Conservation (phyloP, 371 early-diverging fungal genomes). For the Nosema muscidifuracis region DNA sequence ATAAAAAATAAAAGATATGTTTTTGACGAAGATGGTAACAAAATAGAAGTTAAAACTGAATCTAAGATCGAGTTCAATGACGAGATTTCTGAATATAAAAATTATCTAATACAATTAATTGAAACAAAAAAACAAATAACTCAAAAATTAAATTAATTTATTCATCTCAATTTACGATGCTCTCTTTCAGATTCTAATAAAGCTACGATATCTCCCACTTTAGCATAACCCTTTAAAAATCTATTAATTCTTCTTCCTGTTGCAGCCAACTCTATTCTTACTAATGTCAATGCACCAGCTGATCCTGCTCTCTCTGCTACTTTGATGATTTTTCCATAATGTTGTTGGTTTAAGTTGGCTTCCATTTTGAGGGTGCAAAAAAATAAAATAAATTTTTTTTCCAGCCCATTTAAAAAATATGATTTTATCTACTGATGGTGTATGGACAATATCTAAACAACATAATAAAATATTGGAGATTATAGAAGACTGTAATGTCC, state of each 20-base stretch:
- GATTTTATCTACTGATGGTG: constrained; percentile 53
- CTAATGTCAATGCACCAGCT: constrained; percentile 54
- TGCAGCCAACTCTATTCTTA: constrained; percentile 47
- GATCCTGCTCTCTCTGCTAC: constrained; percentile 55
- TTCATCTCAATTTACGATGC: constrained; percentile 58
- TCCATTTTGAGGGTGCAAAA: constrained; percentile 32
- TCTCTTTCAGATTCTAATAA: constrained; percentile 63
- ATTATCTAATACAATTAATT: constrained; percentile 16
- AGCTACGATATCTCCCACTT: constrained; percentile 58
- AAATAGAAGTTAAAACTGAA: background rate
- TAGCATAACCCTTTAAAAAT: constrained; percentile 58
- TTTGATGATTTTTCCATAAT: constrained; percentile 54
- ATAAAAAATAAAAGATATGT: constrained; percentile 10
- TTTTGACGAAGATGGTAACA: constrained; percentile 27
- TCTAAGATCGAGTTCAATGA: background rate
- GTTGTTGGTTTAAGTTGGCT: constrained; percentile 36
- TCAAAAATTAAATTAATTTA: constrained; percentile 18
- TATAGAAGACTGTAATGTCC: constrained; percentile 47
- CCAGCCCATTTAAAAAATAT: constrained; percentile 13
- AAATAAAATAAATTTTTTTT: background rate
- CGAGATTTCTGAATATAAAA: constrained; percentile 5
- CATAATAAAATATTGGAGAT: constrained; percentile 56
- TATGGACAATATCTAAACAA: constrained; percentile 48
- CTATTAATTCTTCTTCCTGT: constrained; percentile 51
- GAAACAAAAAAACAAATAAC: constrained; percentile 22